A percentile compares a stretch with the other conserved stretches of the same genome.
Evolutionary conservation across 495 filamentous ascomycete genomes (phyloP).

Genomic region (Letharia lupina): DNA sequence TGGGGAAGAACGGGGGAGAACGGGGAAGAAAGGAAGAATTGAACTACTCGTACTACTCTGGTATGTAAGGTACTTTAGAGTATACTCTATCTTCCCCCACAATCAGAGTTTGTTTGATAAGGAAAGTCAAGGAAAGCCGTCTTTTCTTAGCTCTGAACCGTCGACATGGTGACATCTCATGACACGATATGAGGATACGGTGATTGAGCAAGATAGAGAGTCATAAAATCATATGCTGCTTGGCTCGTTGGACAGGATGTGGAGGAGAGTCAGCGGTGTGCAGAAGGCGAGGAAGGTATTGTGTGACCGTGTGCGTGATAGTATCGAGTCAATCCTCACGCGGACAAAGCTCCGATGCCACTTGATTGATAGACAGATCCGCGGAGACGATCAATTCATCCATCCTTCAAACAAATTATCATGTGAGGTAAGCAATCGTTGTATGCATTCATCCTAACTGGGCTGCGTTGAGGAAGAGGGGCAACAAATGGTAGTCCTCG

Average conservation of each 20-base stretch:
- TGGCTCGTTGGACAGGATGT: neutral
- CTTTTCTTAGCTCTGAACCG: neutral
- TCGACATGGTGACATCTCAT: neutral
- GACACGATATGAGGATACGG: neutral
- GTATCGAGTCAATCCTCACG: neutral
- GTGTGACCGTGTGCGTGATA: no score
- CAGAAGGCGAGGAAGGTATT: no score
- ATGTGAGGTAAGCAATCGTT: no score
- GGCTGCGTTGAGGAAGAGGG: neutral
- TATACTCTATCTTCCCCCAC: neutral
- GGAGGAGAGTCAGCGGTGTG: neutral
- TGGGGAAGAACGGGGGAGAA: neutral
- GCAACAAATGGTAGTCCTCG: neutral
- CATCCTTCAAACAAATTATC: neutral
- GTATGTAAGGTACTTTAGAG: neutral
- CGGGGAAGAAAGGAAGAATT: neutral
- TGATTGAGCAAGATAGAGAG: neutral
- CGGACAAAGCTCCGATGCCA: neutral
- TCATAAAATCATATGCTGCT: neutral
- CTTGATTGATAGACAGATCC: neutral
- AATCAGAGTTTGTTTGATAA: neutral
- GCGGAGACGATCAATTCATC: neutral
- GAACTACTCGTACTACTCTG: no score
- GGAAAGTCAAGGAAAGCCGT: neutral
- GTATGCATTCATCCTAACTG: neutral